Conservation (phyloP, 352 stramenopile genomes). For the Peronosclerospora sorghi region DNA sequence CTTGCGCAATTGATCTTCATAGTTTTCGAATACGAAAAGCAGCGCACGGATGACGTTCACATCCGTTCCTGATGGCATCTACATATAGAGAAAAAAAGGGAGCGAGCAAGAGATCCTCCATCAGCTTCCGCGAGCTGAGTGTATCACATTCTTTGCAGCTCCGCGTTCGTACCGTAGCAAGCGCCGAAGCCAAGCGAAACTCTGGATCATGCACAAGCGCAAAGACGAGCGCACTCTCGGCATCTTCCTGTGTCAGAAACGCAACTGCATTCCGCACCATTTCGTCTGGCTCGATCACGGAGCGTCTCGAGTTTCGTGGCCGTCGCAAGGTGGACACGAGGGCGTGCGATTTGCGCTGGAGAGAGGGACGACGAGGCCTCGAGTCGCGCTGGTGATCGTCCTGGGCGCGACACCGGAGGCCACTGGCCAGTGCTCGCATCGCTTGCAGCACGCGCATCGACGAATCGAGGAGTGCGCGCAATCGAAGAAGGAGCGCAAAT, state of each 20-base stretch:
- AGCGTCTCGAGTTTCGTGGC: not conserved
- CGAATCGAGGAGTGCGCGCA: not conserved
- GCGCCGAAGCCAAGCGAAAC: slow-evolving; percentile 55
- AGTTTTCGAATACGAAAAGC: slow-evolving; percentile 58
- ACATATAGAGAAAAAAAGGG: not conserved
- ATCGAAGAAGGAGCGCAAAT: not conserved
- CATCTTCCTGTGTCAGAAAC: slow-evolving; percentile 56
- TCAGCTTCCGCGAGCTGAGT: not conserved
- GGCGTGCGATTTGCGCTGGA: slow-evolving; percentile 4
- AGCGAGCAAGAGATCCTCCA: not conserved
- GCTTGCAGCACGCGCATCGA: slow-evolving; percentile 17
- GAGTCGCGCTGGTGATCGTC: slow-evolving; percentile 1
- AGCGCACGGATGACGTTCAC: slow-evolving; percentile 54
- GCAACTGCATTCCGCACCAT: slow-evolving; percentile 53
- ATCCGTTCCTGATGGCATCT: slow-evolving; percentile 25
- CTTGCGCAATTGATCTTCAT: slow-evolving; percentile 65
- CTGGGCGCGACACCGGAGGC: slow-evolving; percentile 10
- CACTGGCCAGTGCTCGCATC: slow-evolving; percentile 13
- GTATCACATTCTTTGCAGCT: too few relatives aligned
- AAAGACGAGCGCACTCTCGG: slow-evolving; percentile 56
- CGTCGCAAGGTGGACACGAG: slow-evolving; percentile 1
- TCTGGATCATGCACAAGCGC: slow-evolving; percentile 69
- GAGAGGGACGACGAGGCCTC: not conserved
- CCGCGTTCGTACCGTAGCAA: slow-evolving; percentile 25
- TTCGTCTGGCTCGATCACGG: slow-evolving; percentile 16